phyloP scores from a whole-genome alignment of 805 yeast species.

The Naumovozyma castellii region DNA sequence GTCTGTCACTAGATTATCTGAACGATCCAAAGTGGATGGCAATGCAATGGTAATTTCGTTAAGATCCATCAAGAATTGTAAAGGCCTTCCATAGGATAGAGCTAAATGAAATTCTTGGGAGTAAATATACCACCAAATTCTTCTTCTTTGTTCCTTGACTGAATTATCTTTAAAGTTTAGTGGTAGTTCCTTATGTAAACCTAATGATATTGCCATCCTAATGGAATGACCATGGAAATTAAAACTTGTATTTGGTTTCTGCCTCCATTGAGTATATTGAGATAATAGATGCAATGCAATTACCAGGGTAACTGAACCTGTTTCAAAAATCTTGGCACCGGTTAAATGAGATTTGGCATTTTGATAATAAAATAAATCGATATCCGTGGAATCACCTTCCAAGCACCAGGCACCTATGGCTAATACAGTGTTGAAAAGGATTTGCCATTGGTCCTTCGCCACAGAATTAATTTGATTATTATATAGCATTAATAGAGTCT shows the following conservation, averaged over 20 bases:
- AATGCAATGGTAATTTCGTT: slow-evolving; percentile 40
- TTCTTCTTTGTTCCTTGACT: slow-evolving; percentile 43
- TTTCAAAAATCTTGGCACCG: slow-evolving; percentile 40
- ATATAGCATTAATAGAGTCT: slow-evolving; percentile 39
- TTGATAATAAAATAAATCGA: slow-evolving; percentile 48
- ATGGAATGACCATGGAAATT: slow-evolving; percentile 55
- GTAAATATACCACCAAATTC: slow-evolving; percentile 62
- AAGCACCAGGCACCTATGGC: slow-evolving; percentile 66
- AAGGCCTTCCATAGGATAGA: slow-evolving; percentile 57
- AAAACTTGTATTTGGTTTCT: slow-evolving; percentile 63
- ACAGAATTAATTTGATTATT: slow-evolving; percentile 34
- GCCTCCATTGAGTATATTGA: slow-evolving; percentile 54
- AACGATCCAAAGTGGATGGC: slow-evolving; percentile 38
- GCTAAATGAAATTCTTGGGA: slow-evolving; percentile 57
- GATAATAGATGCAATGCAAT: slow-evolving; percentile 46
- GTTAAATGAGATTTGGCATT: slow-evolving; percentile 39
- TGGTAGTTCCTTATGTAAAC: slow-evolving; percentile 44
- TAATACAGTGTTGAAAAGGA: slow-evolving; percentile 45
- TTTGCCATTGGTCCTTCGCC: slow-evolving; percentile 39
- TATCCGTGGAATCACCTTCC: slow-evolving; percentile 41
- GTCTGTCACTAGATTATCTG: slow-evolving; percentile 39
- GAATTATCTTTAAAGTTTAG: slow-evolving; percentile 10
- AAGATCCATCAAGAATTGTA: slow-evolving; percentile 37
- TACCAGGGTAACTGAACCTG: slow-evolving; percentile 48
- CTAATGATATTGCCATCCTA: slow-evolving; percentile 58